Evolutionary conservation across 306 rosid genomes (phyloP).

Genomic region (Castanea crenata): DNA sequence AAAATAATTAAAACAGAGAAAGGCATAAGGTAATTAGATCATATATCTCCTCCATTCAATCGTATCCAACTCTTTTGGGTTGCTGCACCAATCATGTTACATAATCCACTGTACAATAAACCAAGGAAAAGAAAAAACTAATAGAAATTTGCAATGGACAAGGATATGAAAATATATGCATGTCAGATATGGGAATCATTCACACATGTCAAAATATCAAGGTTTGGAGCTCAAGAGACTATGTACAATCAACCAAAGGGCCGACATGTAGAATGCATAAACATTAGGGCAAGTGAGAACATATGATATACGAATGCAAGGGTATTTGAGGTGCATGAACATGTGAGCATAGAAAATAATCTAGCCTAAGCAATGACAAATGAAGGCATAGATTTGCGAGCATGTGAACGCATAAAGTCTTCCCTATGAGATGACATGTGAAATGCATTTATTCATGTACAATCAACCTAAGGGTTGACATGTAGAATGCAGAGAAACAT

Average conservation of each 20-base stretch:
- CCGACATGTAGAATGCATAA: slow-evolving; percentile 4
- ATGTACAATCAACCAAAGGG: slow-evolving; percentile 54
- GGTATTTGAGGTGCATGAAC: no score
- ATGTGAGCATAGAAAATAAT: no score
- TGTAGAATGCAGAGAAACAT: no score
- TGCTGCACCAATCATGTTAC: neutral
- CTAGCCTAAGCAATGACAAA: no score
- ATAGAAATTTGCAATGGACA: slow-evolving; percentile 19
- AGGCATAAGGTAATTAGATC: neutral
- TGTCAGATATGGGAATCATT: slow-evolving; percentile 96
- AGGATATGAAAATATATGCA: slow-evolving; percentile 12
- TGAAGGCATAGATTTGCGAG: no score
- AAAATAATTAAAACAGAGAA: neutral
- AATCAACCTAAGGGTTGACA: no score
- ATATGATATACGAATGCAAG: no score
- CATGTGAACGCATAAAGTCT: no score
- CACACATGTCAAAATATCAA: slow-evolving; percentile 84
- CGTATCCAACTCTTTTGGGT: neutral
- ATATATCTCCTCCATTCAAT: neutral
- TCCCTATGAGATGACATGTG: no score
- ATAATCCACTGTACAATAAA: neutral
- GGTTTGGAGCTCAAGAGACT: slow-evolving; percentile 96
- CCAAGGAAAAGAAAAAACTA: neutral
- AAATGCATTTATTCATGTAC: neutral
- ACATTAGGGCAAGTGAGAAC: no score